These are phyloP conservation scores for Globisporangium polare DNA, from an alignment of 352 stramenopile genomes.

Conservation along the genomic window DNA sequence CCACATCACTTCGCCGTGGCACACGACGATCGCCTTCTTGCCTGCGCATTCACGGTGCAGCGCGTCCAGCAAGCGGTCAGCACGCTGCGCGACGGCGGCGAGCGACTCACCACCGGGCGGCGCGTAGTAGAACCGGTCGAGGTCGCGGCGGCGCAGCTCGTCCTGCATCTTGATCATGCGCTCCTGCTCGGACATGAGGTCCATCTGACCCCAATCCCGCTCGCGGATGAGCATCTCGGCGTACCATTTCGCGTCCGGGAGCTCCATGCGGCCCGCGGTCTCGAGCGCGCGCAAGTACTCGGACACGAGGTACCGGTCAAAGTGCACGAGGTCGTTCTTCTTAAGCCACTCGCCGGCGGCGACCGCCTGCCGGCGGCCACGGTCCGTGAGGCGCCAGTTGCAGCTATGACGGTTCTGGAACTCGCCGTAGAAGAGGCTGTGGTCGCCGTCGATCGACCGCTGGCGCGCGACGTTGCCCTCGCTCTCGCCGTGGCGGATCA, in stretches of 20 bases:
- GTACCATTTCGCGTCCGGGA: conserved; percentile 78
- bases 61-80: conserved; percentile 68
- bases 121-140: conserved; percentile 87
- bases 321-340: conserved; percentile 71
- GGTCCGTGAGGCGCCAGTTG: conserved; percentile 86
- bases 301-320: conserved; percentile 84
- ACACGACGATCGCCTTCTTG: conserved; percentile 82
- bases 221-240: conserved; percentile 87
- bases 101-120: conserved; percentile 81
- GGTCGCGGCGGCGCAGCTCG: conserved; percentile 74
- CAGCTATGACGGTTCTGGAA: conserved; percentile 88
- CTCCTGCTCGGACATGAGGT: conserved; percentile 88
- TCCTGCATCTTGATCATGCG: conserved; percentile 87
- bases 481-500: conserved; percentile 88
- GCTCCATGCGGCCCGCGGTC: conserved; percentile 71
- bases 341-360: conserved; percentile 80
- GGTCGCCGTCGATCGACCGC: conserved; percentile 75
- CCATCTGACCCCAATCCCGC: conserved; percentile 87
- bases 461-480: conserved; percentile 87
- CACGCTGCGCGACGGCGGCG: conserved; percentile 75
- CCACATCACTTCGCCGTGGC: conserved; percentile 89
- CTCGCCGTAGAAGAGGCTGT: conserved; percentile 84
- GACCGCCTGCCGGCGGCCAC: conserved; percentile 62
- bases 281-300: conserved; percentile 87
- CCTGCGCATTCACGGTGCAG: conserved; percentile 79